These are phyloP conservation scores for Leucosporidium yakuticum DNA, from an alignment of 768 basidiomycete species.

Conservation along the genomic window DNA sequence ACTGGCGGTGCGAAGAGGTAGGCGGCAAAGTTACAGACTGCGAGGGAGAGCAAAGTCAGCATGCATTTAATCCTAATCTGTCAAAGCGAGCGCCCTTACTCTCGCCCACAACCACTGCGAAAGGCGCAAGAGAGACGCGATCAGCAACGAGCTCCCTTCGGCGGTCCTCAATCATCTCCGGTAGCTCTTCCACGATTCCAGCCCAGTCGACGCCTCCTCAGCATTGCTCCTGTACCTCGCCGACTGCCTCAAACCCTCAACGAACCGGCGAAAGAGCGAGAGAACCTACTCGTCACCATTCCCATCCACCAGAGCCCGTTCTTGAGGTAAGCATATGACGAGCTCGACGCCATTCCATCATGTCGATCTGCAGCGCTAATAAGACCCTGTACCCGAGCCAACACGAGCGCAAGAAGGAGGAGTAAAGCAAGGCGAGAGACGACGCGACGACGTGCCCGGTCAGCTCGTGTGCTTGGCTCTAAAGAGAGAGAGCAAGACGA, in stretches of 20 bases:
- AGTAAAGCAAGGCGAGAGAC: background rate
- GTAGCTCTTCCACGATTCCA: too few species aligned
- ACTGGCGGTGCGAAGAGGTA: conserved; percentile 98
- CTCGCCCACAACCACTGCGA: conserved; percentile 84
- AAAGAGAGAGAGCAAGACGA: conserved; percentile 14
- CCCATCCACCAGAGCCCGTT: conserved; percentile 98
- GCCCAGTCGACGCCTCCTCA: too few species aligned
- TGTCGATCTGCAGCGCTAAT: conserved; percentile 65
- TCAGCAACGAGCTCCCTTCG: too few species aligned
- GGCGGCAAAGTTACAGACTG: conserved; percentile 71
- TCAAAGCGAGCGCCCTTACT: conserved; percentile 47
- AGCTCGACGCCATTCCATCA: conserved; percentile 61
- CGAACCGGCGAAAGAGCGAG: too few species aligned
- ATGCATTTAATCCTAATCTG: conserved; percentile 41
- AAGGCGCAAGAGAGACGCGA: too few species aligned
- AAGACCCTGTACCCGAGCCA: conserved; percentile 60
- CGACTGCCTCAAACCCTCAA: too few species aligned
- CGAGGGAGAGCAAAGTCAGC: background rate
- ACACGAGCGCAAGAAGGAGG: too few species aligned
- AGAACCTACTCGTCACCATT: conserved; percentile 71
- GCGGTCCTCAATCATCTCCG: too few species aligned
- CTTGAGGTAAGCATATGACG: conserved; percentile 66
- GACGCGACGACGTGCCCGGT: background rate
- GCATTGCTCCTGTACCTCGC: too few species aligned
- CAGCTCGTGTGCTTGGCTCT: background rate